These are phyloP conservation scores for Hypoxylon perforatum DNA, from an alignment of 495 filamentous ascomycete genomes.

Conservation along the genomic window DNA sequence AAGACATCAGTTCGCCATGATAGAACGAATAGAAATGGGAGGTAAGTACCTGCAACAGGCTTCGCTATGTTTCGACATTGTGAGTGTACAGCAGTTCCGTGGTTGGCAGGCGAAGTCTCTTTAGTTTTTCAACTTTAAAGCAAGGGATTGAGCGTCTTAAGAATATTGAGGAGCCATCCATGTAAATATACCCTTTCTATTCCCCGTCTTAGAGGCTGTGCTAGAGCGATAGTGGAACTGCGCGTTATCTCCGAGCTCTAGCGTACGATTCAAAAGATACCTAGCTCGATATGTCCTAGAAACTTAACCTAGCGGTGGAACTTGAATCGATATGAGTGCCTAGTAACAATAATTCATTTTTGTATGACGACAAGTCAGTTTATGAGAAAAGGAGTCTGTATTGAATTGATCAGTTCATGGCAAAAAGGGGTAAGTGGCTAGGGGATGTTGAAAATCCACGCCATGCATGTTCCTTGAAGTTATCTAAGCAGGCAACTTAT, in stretches of 20 bases:
- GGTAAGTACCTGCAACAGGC: slow-evolving; percentile 23
- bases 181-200: background rate
- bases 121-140: background rate
- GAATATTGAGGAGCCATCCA: too few relatives aligned
- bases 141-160: background rate
- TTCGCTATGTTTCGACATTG: slow-evolving; percentile 30
- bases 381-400: too few relatives aligned
- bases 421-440: too few relatives aligned
- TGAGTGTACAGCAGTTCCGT: background rate
- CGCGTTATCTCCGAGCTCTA: slow-evolving; percentile 7
- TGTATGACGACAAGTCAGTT: too few relatives aligned
- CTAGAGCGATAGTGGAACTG: slow-evolving; percentile 4
- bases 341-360: too few relatives aligned
- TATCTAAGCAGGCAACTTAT: too few relatives aligned
- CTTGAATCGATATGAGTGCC: background rate
- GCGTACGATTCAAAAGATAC: background rate
- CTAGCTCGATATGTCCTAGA: background rate
- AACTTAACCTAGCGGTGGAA: background rate
- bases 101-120: background rate
- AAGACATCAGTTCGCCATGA: background rate
- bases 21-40: background rate
- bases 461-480: too few relatives aligned
- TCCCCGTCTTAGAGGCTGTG: background rate
- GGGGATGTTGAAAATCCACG: too few relatives aligned
- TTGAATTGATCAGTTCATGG: too few relatives aligned